Evolutionary conservation across 129 eudicot species (phyloP).

Genomic region (Kitagawia praeruptora): DNA sequence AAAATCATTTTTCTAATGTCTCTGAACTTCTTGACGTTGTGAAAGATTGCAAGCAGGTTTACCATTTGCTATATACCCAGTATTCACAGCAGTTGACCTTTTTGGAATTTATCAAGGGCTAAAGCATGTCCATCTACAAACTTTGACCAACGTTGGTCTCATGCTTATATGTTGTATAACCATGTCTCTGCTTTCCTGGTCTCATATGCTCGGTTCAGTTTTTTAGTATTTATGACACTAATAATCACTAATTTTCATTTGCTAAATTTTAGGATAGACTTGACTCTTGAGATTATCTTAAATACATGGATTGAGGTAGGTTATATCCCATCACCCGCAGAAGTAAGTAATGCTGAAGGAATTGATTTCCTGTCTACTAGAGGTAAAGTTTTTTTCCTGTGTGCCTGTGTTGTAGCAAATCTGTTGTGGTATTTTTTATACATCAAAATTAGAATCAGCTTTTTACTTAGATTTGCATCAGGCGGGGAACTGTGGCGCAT

Average conservation of each 20-base stretch:
- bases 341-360: constrained; percentile 78
- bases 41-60: constrained; percentile 82
- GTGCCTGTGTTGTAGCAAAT: background rate
- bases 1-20: background rate
- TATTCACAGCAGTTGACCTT: constrained; percentile 77
- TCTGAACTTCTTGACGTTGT: constrained; percentile 23
- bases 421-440: constrained; percentile 1
- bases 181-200: background rate
- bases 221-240: background rate
- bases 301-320: constrained; percentile 53
- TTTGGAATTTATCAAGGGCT: constrained; percentile 82
- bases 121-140: constrained; percentile 81
- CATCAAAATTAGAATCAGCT: constrained; percentile 6
- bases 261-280: constrained; percentile 67
- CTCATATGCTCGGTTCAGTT: background rate
- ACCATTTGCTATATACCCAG: constrained; percentile 76
- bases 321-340: constrained; percentile 80
- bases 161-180: background rate
- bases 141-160: constrained; percentile 74
- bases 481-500: constrained; percentile 56
- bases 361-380: constrained; percentile 39
- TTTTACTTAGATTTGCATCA: constrained; percentile 23
- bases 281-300: constrained; percentile 67
- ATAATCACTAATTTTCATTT: background rate
- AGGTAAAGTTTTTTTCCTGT: constrained; percentile 35